These are phyloP conservation scores for Yamadazyma spencermartinsiae DNA, from an alignment of 1,139 yeast genomes.

Conservation along the genomic window DNA sequence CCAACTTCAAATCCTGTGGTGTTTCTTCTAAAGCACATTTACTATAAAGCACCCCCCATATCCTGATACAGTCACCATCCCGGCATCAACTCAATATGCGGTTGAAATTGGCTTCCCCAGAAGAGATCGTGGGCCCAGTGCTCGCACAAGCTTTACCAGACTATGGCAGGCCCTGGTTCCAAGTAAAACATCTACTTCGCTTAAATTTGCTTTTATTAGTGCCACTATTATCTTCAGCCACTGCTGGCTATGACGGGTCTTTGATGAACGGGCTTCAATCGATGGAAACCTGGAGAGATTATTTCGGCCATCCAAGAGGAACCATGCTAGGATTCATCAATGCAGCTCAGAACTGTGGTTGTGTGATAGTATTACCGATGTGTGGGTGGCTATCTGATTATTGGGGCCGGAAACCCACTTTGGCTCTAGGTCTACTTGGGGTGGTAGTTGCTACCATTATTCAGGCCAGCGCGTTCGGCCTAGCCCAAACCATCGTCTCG, in stretches of 20 bases:
- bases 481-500: conserved; percentile 53
- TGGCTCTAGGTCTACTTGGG: conserved; percentile 54
- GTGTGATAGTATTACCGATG: conserved; percentile 22
- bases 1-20: no score
- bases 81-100: no score
- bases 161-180: conserved; percentile 17
- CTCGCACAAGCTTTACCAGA: conserved; percentile 17
- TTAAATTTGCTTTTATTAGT: conserved; percentile 14
- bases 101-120: conserved; percentile 11
- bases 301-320: conserved; percentile 17
- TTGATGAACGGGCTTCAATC: conserved; percentile 21
- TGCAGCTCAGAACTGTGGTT: conserved; percentile 20
- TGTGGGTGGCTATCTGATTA: conserved; percentile 37
- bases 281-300: conserved; percentile 16
- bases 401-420: conserved; percentile 53
- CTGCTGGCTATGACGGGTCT: conserved; percentile 23
- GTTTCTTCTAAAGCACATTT: no score
- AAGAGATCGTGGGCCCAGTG: conserved; percentile 20
- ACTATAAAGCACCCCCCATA: no score
- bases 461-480: conserved; percentile 48
- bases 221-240: conserved; percentile 17
- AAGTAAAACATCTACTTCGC: conserved; percentile 12
- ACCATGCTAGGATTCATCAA: conserved; percentile 24
- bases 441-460: conserved; percentile 57
- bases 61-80: no score